phyloP scores from a whole-genome alignment of 2,329 filamentous ascomycete genomes.

The Pseudodiploospora longispora region DNA sequence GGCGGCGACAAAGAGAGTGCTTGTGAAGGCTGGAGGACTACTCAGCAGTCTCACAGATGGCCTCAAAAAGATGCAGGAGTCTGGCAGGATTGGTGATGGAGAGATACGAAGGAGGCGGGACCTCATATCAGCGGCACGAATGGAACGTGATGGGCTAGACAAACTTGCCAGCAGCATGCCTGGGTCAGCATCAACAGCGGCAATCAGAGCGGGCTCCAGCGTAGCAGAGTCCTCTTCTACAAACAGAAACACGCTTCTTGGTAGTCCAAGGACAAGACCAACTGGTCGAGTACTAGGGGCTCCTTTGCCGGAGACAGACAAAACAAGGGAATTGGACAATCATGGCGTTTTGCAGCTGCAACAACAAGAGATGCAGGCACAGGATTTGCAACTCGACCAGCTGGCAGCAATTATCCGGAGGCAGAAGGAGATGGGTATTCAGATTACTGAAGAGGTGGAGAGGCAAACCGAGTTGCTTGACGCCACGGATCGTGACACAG shows the following conservation, averaged over 20 bases:
- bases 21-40: constrained; percentile 60
- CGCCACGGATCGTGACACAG: constrained; percentile 56
- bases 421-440: constrained; percentile 70
- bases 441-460: constrained; percentile 66
- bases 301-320: constrained; percentile 65
- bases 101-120: constrained; percentile 66
- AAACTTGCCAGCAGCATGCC: constrained; percentile 55
- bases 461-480: constrained; percentile 64
- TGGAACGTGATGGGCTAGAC: constrained; percentile 70
- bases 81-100: constrained; percentile 57
- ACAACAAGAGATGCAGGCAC: constrained; percentile 63
- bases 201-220: constrained; percentile 34
- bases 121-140: constrained; percentile 58
- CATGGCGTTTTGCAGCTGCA: constrained; percentile 66
- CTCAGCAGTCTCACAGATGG: constrained; percentile 59
- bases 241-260: constrained; percentile 43
- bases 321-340: constrained; percentile 71
- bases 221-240: constrained; percentile 39
- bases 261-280: constrained; percentile 26
- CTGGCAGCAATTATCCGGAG: constrained; percentile 61
- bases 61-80: constrained; percentile 47
- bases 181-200: constrained; percentile 16
- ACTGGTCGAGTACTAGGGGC: constrained; percentile 63
- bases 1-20: constrained; percentile 64
- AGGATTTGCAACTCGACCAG: constrained; percentile 64